Base-by-base conservation (phyloP, 805 yeast genomes). In the Myxozyma geophila region DNA sequence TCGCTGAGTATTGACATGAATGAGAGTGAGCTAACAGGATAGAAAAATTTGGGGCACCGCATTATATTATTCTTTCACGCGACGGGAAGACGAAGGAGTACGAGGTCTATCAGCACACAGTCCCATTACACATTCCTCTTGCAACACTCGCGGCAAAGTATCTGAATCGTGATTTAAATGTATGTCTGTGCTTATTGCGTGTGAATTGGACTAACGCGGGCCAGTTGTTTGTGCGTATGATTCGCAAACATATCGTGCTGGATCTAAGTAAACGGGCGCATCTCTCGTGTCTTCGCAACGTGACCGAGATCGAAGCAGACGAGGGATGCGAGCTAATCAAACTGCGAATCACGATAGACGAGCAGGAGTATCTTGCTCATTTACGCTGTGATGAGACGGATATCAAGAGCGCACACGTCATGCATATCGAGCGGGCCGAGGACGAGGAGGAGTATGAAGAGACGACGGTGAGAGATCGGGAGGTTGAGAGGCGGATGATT, bases 31-130 rank as follows among this genome's bases (percentile, higher is more conserved):
- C 12, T 19, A 15, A 10, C 44, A 19, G 23, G 10, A 1, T 23
- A 66, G 69, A 49, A 19, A 55, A 44, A 39, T 66, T 64, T 52
- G 59, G 44, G 4, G 44, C 69, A 2, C 69, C 69, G 15, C 67
- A 62, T 50, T 62, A 67, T 41, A 54, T 66, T 8, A 57, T 64
- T 13, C 52, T 62, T 17, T 15, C 59, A 8, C 46, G 23, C 2
- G 50, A 44, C 35, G 48, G 19, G 6, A 53, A 40, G 41, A 40
- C 64, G 7, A 47, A 40, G 12, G 36, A 23, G 41, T 62, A 58
- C 17, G 50, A 48, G 9, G 17, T 67, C 2, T 59, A 52, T 51
- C 61, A 56, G 54, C 69, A 67, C 54, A 67, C 69, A 7, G 47
- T 66, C 2, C 70, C 70, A 15, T 50, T 49, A 12, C 61, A 62